Conservation (phyloP, 116 monocot genomes). For the Phalaenopsis hybrid region DNA sequence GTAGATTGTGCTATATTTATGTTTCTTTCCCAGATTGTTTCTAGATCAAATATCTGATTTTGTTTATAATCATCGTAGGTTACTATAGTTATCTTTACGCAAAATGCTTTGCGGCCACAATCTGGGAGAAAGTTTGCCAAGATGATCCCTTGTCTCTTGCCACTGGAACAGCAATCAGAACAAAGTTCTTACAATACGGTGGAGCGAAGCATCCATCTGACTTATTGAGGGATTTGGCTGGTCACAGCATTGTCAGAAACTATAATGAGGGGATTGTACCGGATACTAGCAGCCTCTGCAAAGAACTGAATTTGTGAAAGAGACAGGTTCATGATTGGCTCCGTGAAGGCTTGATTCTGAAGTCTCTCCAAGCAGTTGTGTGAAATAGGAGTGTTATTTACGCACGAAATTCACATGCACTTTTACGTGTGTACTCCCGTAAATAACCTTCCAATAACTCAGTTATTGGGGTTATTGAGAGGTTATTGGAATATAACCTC, state of each 20-base stretch:
- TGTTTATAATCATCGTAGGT: conserved; percentile 27
- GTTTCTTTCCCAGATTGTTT: no score
- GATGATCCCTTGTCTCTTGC: conserved; percentile 64
- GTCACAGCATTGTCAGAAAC: conserved; percentile 39
- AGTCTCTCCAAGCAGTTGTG: no score
- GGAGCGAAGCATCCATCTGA: conserved; percentile 65
- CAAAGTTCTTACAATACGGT: conserved; percentile 51
- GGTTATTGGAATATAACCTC: no score
- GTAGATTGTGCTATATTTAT: conserved; percentile 19
- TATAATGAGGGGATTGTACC: conserved; percentile 59
- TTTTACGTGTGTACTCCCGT: no score
- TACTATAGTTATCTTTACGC: conserved; percentile 97
- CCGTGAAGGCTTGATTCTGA: neutral
- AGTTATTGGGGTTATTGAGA: no score
- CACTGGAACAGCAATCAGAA: conserved; percentile 56
- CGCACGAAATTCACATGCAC: no score
- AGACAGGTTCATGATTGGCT: neutral
- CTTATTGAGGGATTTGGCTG: conserved; percentile 60
- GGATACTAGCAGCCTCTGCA: conserved; percentile 51
- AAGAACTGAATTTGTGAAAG: conserved; percentile 45
- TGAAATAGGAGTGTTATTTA: no score
- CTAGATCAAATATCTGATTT: neutral
- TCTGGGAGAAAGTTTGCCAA: conserved; percentile 72
- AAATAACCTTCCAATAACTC: no score
- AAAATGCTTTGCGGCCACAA: conserved; percentile 79